Evolutionary conservation across 164 flowering plant species (phyloP).

Genomic region (Chimonanthus praecox): DNA sequence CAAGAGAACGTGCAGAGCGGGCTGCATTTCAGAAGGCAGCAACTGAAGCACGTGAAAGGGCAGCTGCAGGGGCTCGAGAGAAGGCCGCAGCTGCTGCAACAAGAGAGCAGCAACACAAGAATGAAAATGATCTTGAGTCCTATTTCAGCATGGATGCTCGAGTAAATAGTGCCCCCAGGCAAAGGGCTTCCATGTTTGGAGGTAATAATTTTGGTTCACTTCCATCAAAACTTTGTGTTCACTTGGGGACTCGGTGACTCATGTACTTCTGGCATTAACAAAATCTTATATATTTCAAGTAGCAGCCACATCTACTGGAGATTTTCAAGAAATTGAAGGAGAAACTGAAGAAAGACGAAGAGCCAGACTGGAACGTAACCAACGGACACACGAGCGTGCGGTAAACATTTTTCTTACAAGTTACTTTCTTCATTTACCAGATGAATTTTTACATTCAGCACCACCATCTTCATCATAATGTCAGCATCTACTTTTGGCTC

Average conservation of each 20-base stretch:
- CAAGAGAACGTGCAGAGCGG: slow-evolving; percentile 72
- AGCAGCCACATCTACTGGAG: slow-evolving; percentile 45
- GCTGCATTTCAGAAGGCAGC: slow-evolving; percentile 91
- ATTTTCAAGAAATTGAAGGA: slow-evolving; percentile 69
- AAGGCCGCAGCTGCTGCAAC: slow-evolving; percentile 67
- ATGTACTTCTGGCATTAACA: too few relatives aligned
- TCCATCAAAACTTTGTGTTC: background rate
- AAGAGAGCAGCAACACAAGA: slow-evolving; percentile 60
- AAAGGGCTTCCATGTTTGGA: slow-evolving; percentile 80
- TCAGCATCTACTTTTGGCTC: too few relatives aligned
- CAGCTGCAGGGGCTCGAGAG: slow-evolving; percentile 53
- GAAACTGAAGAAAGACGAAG: slow-evolving; percentile 73
- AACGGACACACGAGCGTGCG: slow-evolving; percentile 54
- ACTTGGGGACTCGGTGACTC: background rate
- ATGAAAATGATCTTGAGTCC: slow-evolving; percentile 76
- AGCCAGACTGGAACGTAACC: slow-evolving; percentile 59
- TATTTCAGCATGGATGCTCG: slow-evolving; percentile 66
- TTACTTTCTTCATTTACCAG: too few relatives aligned
- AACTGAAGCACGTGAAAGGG: slow-evolving; percentile 90
- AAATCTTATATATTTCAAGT: slow-evolving; percentile 1
- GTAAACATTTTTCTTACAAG: slow-evolving; percentile 21
- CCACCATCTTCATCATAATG: too few relatives aligned
- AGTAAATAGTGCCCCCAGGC: slow-evolving; percentile 82
- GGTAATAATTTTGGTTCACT: slow-evolving; percentile 33
- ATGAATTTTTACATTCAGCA: too few relatives aligned